Evolutionary conservation across 2,329 filamentous ascomycete species (phyloP).

Genomic region (Raffaelea deltoideospora): DNA sequence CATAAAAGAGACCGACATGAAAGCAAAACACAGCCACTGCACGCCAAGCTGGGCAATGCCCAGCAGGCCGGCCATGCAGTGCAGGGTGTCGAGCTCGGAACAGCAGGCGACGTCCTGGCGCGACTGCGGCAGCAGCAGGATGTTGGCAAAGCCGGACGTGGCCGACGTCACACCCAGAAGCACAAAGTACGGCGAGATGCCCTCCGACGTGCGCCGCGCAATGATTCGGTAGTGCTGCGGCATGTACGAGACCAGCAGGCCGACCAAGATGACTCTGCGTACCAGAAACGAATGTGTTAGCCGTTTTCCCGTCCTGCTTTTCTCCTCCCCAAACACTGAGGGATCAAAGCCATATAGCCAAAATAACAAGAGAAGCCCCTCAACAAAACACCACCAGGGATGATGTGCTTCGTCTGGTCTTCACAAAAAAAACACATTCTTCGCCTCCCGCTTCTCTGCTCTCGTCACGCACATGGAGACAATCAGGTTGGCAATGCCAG

Average conservation of each 20-base stretch:
- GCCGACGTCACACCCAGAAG: conserved; percentile 85
- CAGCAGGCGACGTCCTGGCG: conserved; percentile 77
- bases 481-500: conserved; percentile 38
- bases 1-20: conserved; percentile 79
- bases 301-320: no score
- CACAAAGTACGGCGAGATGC: conserved; percentile 90
- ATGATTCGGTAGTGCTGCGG: conserved; percentile 93
- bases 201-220: conserved; percentile 69
- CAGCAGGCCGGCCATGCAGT: conserved; percentile 72
- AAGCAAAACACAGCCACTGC: conserved; percentile 82
- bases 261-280: conserved; percentile 58
- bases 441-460: no score
- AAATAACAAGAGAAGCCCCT: background rate
- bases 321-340: no score
- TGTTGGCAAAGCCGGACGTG: conserved; percentile 82
- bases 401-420: background rate
- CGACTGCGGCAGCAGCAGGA: conserved; percentile 73
- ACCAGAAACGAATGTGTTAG: conserved; percentile 12
- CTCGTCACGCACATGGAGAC: conserved; percentile 33
- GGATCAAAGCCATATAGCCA: background rate
- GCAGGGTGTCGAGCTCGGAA: conserved; percentile 60
- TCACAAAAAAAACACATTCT: no score
- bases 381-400: background rate
- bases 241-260: conserved; percentile 83
- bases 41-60: conserved; percentile 83